These are phyloP conservation scores for Picea sitchensis DNA, from an alignment of 75 land plant genomes.

Conservation along the genomic window DNA sequence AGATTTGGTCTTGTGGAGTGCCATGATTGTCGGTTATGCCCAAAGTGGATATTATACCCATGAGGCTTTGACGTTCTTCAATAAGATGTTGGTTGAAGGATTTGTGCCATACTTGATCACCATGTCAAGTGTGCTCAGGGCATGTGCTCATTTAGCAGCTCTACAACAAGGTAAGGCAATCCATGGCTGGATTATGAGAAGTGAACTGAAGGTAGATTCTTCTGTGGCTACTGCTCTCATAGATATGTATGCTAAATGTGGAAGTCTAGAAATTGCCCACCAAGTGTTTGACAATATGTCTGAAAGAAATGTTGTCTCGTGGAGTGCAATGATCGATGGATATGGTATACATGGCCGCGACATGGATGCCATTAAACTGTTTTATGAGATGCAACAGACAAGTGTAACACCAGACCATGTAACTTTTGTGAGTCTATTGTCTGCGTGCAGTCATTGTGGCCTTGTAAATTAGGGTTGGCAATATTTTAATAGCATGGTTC, in stretches of 20 bases:
- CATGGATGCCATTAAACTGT: slow-evolving; percentile 7
- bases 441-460: slow-evolving; percentile 16
- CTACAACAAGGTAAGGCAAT: slow-evolving; percentile 14
- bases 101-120: slow-evolving; percentile 17
- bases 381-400: slow-evolving; percentile 11
- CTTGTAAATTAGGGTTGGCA: neutral
- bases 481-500: neutral
- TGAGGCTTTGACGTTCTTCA: slow-evolving; percentile 12
- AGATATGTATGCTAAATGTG: slow-evolving; percentile 17
- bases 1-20: slow-evolving; percentile 25
- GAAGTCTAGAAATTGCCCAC: slow-evolving; percentile 4
- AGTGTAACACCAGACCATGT: slow-evolving; percentile 11
- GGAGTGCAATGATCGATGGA: slow-evolving; percentile 12
- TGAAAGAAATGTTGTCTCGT: slow-evolving; percentile 1
- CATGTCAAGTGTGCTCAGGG: slow-evolving; percentile 11
- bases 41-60: slow-evolving; percentile 9
- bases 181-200: neutral
- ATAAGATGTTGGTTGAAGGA: slow-evolving; percentile 14
- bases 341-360: slow-evolving; percentile 11
- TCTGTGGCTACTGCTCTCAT: slow-evolving; percentile 13
- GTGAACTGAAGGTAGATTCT: neutral
- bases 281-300: slow-evolving; percentile 15
- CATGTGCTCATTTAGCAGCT: slow-evolving; percentile 20
- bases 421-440: slow-evolving; percentile 2
- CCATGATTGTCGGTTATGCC: slow-evolving; percentile 27